These are phyloP conservation scores for Tephrocybe sp. DNA, from an alignment of 768 basidiomycete species.

Conservation along the genomic window DNA sequence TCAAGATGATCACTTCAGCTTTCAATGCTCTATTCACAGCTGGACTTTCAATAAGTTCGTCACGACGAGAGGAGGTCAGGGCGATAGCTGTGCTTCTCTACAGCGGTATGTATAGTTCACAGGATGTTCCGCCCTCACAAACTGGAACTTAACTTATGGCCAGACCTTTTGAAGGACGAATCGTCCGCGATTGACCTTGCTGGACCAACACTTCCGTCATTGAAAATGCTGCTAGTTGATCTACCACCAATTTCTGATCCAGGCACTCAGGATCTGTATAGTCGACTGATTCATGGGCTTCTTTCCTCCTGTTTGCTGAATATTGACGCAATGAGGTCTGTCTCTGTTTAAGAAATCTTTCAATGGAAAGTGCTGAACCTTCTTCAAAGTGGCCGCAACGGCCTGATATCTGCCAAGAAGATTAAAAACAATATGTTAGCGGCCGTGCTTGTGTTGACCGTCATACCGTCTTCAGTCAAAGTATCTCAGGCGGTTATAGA, in stretches of 20 bases:
- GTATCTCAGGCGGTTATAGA: constrained; percentile 77
- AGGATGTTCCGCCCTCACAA: not conserved
- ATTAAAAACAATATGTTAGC: constrained; percentile 89
- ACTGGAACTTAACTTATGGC: not conserved
- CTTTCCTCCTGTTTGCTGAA: constrained; percentile 84
- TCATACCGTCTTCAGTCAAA: constrained; percentile 62
- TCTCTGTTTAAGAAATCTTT: not conserved
- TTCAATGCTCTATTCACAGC: constrained; percentile 62
- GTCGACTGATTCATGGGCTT: constrained; percentile 68
- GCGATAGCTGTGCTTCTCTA: constrained; percentile 80
- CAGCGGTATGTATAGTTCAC: constrained; percentile 45
- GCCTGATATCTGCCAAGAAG: constrained; percentile 73
- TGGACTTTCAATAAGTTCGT: constrained; percentile 50
- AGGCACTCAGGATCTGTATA: constrained; percentile 50
- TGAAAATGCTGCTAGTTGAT: constrained; percentile 76
- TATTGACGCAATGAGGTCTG: constrained; percentile 90
- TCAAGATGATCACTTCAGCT: constrained; percentile 60
- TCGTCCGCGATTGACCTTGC: constrained; percentile 74
- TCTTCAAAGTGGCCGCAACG: constrained; percentile 68
- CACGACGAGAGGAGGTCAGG: constrained; percentile 71
- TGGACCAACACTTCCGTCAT: constrained; percentile 73
- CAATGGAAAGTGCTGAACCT: not conserved
- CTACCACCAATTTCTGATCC: constrained; percentile 37
- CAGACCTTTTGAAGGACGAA: constrained; percentile 87
- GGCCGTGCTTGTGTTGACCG: constrained; percentile 80